Percentiles rank a stretch among this genome's conserved stretches.
These are phyloP conservation scores for Scedosporium boydii DNA, from an alignment of 2,329 filamentous ascomycete species.

Conservation along the genomic window DNA sequence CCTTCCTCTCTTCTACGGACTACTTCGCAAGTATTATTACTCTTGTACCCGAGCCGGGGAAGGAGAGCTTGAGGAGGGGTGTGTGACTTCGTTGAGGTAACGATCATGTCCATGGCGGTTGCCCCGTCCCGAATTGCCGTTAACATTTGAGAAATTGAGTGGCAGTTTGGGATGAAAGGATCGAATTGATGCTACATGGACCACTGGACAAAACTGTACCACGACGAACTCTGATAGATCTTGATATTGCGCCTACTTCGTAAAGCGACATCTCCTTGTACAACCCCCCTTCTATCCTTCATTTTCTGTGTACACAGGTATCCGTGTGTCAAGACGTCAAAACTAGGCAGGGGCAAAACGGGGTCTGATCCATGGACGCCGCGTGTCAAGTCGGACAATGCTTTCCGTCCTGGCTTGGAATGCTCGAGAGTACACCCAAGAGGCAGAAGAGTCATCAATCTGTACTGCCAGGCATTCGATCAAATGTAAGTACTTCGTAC, in stretches of 20 bases:
- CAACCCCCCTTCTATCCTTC: no score
- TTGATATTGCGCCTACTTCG: background rate
- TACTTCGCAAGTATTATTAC: no score
- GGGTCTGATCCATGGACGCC: background rate
- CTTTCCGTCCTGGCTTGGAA: background rate
- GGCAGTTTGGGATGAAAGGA: background rate
- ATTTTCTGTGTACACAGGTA: no score
- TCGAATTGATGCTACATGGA: background rate
- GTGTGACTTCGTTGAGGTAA: background rate
- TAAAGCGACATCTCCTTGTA: no score
- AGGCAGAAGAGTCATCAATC: background rate
- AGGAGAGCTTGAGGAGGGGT: background rate
- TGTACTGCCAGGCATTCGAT: background rate
- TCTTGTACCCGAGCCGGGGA: no score
- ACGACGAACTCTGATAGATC: background rate
- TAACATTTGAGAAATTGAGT: background rate
- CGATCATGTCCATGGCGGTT: background rate
- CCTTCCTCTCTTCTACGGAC: no score
- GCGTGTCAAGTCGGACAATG: background rate
- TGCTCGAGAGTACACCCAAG: background rate
- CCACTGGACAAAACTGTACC: background rate
- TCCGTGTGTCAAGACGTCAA: background rate
- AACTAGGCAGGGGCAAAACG: background rate
- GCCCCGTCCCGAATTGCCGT: slow-evolving; percentile 5
- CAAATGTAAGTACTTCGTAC: no score